These are phyloP conservation scores for Suhomyces coccinellae DNA, from an alignment of 1,139 yeast genomes.

Conservation along the genomic window DNA sequence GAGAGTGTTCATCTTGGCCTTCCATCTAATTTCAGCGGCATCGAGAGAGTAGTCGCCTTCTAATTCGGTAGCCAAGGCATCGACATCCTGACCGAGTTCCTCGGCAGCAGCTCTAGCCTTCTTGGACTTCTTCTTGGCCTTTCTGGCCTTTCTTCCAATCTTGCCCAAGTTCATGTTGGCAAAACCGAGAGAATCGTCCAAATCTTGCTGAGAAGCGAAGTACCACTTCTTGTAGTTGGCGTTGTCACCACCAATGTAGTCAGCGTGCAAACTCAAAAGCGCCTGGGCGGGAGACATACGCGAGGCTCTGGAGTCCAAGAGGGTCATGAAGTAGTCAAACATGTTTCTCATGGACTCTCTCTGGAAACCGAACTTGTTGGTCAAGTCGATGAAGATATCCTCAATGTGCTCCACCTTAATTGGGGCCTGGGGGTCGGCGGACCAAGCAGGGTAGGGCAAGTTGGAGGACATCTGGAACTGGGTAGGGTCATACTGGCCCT, in stretches of 20 bases:
- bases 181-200: conserved; percentile 39
- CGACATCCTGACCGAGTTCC: conserved; percentile 47
- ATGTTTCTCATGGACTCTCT: conserved; percentile 96
- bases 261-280: conserved; percentile 87
- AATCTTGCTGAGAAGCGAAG: conserved; percentile 32
- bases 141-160: conserved; percentile 53
- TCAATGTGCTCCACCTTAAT: conserved; percentile 80
- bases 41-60: conserved; percentile 78
- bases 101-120: conserved; percentile 62
- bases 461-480: conserved; percentile 60
- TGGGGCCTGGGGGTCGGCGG: conserved; percentile 85
- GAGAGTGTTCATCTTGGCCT: conserved; percentile 49
- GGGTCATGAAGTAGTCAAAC: conserved; percentile 93
- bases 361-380: conserved; percentile 95
- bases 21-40: conserved; percentile 54
- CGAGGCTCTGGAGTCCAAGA: conserved; percentile 91
- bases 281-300: conserved; percentile 98
- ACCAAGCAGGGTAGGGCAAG: conserved; percentile 94
- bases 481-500: conserved; percentile 65
- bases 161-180: conserved; percentile 74
- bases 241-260: conserved; percentile 57
- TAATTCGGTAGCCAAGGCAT: conserved; percentile 68
- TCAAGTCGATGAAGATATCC: conserved; percentile 84
- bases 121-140: conserved; percentile 58
- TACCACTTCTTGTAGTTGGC: conserved; percentile 33